Percentiles rank a stretch among this genome's conserved stretches.
These are phyloP conservation scores for Emydomyces testavorans DNA, from an alignment of 2,329 filamentous ascomycete genomes.

Conservation along the genomic window DNA sequence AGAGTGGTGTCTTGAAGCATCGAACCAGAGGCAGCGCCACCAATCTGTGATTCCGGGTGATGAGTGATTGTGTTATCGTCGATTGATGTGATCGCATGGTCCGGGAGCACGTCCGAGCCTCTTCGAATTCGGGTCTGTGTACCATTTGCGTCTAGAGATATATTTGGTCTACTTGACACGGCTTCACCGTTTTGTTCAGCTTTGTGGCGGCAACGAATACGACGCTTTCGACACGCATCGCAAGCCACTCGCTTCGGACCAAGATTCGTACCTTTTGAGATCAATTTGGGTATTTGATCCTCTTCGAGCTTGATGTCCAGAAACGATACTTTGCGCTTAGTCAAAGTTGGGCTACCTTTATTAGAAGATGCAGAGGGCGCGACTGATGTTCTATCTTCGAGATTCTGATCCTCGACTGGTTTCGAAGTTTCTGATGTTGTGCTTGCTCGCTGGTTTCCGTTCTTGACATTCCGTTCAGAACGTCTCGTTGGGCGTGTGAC, in stretches of 20 bases:
- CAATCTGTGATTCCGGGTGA: neutral
- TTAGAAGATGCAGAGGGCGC: conserved; percentile 18
- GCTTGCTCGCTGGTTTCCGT: conserved; percentile 28
- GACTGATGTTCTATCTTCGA: conserved; percentile 5
- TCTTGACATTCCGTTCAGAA: conserved; percentile 42
- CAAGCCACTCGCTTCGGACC: conserved; percentile 50
- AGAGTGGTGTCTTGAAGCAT: neutral
- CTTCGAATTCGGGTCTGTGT: neutral
- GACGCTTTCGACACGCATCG: conserved; percentile 50
- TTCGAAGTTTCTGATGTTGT: conserved; percentile 23
- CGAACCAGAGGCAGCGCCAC: neutral
- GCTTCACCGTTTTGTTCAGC: conserved; percentile 35
- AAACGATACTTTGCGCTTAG: conserved; percentile 16
- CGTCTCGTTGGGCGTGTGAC: conserved; percentile 45
- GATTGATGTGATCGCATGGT: neutral
- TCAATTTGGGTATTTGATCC: conserved; percentile 4
- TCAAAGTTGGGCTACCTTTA: conserved; percentile 19
- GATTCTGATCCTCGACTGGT: conserved; percentile 1
- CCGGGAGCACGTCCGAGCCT: neutral
- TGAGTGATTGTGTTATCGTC: neutral
- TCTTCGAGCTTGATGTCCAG: conserved; percentile 22
- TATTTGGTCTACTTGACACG: neutral
- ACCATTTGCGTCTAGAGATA: neutral
- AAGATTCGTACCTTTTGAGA: conserved; percentile 38
- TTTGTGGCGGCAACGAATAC: conserved; percentile 54